A percentile compares a stretch with the other conserved stretches of the same genome.
These are phyloP conservation scores for Xylaria bambusicola DNA, from an alignment of 495 filamentous ascomycete genomes.

Conservation along the genomic window DNA sequence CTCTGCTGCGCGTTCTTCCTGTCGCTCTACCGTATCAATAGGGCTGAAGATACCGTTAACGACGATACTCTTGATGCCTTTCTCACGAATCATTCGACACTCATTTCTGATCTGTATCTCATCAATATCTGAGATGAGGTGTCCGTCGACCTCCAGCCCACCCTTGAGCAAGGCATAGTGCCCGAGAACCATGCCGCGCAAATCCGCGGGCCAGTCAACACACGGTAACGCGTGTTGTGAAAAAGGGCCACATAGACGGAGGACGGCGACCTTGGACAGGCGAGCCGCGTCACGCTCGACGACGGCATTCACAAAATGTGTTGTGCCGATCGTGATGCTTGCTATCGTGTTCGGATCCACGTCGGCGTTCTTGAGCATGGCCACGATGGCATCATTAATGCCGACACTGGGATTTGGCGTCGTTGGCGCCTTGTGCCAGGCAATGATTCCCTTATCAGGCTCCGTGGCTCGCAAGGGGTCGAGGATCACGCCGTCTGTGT, in stretches of 20 bases:
- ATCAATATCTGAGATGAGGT: conserved; percentile 47
- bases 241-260: conserved; percentile 57
- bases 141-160: conserved; percentile 54
- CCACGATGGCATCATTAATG: conserved; percentile 52
- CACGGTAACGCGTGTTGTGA: conserved; percentile 59
- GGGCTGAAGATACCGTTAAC: conserved; percentile 61
- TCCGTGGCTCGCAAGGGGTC: conserved; percentile 46
- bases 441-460: conserved; percentile 47
- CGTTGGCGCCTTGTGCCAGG: conserved; percentile 60
- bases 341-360: conserved; percentile 47
- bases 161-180: conserved; percentile 49
- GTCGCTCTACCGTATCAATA: conserved; percentile 50
- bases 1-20: conserved; percentile 50
- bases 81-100: conserved; percentile 43
- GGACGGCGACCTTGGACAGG: conserved; percentile 55
- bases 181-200: conserved; percentile 48
- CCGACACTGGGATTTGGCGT: conserved; percentile 57
- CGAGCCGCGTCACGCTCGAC: conserved; percentile 56
- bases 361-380: conserved; percentile 44
- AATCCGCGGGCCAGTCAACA: conserved; percentile 48
- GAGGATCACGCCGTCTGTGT: conserved; percentile 62
- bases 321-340: conserved; percentile 64
- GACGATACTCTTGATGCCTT: conserved; percentile 53
- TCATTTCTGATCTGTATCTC: conserved; percentile 46
- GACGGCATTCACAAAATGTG: conserved; percentile 66